Conservation (phyloP, 805 yeast genomes). For the Huiozyma naganishii region DNA sequence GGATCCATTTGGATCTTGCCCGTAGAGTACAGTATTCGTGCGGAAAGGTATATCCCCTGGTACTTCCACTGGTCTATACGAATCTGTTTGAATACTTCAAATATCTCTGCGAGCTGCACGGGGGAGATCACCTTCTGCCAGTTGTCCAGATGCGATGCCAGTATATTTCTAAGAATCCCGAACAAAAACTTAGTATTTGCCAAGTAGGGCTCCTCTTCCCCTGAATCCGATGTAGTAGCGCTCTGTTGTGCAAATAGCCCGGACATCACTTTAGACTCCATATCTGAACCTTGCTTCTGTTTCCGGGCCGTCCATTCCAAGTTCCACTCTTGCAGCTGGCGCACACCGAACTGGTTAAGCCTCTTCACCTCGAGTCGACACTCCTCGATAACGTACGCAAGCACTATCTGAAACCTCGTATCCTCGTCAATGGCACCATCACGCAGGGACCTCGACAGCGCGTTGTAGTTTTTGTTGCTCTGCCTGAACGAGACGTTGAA, state of each 20-base stretch:
- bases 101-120: slow-evolving; percentile 29
- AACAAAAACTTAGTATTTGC: slow-evolving; percentile 13
- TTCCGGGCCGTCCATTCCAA: no score
- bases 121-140: slow-evolving; percentile 13
- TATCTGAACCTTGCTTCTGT: neutral
- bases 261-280: neutral
- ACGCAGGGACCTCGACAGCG: neutral
- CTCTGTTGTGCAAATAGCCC: neutral
- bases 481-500: neutral
- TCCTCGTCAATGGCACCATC: neutral
- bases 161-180: slow-evolving; percentile 12
- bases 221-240: neutral
- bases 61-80: slow-evolving; percentile 25
- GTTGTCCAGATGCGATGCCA: slow-evolving; percentile 5
- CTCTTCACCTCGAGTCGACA: neutral
- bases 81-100: slow-evolving; percentile 33
- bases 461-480: neutral
- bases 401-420: neutral
- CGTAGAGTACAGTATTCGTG: slow-evolving; percentile 33
- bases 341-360: neutral
- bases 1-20: slow-evolving; percentile 39
- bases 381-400: neutral
- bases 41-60: slow-evolving; percentile 31
- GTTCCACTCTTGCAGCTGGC: no score
- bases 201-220: slow-evolving; percentile 1